Evolutionary conservation across 148 eudicot species (phyloP), one percentile per base, ranked within the genome.

Genomic region (Chenopodium quinoa): DNA sequence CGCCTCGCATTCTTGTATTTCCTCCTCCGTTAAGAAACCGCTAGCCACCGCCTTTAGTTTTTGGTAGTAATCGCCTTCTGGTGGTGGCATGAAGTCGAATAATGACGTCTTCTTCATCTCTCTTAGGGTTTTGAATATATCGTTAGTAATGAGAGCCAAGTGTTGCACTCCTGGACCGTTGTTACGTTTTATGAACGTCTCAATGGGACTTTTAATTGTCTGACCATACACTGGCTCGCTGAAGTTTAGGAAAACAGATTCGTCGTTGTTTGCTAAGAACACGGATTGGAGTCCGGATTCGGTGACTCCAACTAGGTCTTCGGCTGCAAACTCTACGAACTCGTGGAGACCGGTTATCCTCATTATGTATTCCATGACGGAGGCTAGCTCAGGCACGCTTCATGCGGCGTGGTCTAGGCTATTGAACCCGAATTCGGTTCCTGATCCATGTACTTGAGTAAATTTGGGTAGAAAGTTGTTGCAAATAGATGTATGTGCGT

Each of bases 101-200:
- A 80, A 71, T 62, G 91, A 92, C 63, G 93, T 86, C 85, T 87
- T 91, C 86, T 95, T 91, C 92, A 95, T 93, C 85, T 95, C 97
- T 83, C 89, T 87, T 54, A 95, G 22, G 0, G 97, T 95, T 82
- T 86, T 67, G 80, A 93, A 92, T 50, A 95, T 95, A 78, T 95
- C 92, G 71, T 91, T 89, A 16, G 87, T 87, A 76, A 80, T 77
- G 76, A 95, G 78, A 1, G 99, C 97, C 87, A 95, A 70, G 78
- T 95, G 99, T 85, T 95, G 97, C 69, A 95, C 90, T 34, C 97
- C 99, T 0, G 99, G 83, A 5, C 99, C 99, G 37, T 92, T 93
- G 56, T 95, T 93, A 75, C 93, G 95, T 84, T 95, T 93, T 84
- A 95, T 69, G 82, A 90, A 95, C 11, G 97, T 92, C 89, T 95